Conservation (phyloP, 2,329 filamentous ascomycete genomes). For the Mycosphaerella sp. region DNA sequence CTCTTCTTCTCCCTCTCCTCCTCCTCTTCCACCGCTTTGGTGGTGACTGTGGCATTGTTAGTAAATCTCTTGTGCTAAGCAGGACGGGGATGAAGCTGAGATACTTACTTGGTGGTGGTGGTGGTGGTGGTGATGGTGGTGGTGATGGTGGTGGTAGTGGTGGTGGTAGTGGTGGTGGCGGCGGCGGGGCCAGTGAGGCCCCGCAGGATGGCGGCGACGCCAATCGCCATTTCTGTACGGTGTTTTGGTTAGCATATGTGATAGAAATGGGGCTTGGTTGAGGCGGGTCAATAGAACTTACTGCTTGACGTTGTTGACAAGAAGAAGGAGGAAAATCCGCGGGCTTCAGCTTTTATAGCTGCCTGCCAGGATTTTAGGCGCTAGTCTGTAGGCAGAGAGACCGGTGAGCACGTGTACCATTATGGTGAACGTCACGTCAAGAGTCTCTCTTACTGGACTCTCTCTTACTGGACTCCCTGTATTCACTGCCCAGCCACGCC, state of each 20-base stretch:
- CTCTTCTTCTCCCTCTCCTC: neutral
- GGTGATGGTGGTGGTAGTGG: neutral
- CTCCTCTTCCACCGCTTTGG: conserved; percentile 2
- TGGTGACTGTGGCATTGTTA: conserved; percentile 2
- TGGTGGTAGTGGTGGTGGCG: conserved; percentile 1
- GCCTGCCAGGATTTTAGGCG: neutral
- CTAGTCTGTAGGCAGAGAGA: neutral
- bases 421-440: neutral
- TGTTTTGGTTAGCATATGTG: neutral
- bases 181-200: neutral
- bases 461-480: neutral
- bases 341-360: neutral
- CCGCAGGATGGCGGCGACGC: neutral
- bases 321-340: neutral
- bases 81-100: neutral
- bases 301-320: neutral
- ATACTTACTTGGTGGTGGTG: neutral
- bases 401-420: neutral
- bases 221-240: conserved; percentile 1
- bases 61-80: neutral
- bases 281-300: neutral
- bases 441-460: neutral
- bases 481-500: neutral
- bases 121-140: neutral
- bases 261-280: neutral